A percentile compares a stretch with the other conserved stretches of the same genome.
Conservation (phyloP, 371 early-diverging fungal genomes). For the Mortierella sp. region DNA sequence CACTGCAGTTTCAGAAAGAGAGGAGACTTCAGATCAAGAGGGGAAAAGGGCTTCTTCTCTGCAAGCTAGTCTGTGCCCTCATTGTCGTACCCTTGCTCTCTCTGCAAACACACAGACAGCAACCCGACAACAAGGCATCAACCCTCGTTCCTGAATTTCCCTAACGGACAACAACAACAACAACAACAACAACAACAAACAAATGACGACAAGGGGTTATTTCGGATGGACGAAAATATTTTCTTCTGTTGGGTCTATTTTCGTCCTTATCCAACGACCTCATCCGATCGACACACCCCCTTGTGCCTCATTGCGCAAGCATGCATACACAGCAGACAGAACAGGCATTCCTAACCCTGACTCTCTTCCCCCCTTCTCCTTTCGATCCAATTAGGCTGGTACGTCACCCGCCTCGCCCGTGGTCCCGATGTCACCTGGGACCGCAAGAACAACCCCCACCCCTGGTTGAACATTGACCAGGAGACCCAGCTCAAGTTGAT, state of each 20-base stretch:
- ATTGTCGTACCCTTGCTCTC: not conserved
- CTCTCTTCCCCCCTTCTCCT: not conserved
- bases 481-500: constrained; percentile 77
- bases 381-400: constrained; percentile 57
- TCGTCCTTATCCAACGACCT: not conserved
- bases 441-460: constrained; percentile 75
- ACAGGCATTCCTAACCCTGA: not conserved
- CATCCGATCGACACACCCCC: not conserved
- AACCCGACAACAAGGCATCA: not conserved
- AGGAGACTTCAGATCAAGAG: not conserved
- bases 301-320: not conserved
- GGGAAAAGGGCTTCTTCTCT: not conserved
- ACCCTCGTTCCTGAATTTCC: constrained; percentile 1
- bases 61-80: not conserved
- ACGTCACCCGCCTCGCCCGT: constrained; percentile 71
- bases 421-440: constrained; percentile 80
- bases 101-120: not conserved
- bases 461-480: constrained; percentile 76
- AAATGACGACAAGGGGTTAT: not conserved
- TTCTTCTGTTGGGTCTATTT: not conserved
- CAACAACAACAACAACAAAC: not conserved
- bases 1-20: not conserved
- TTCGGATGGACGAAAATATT: constrained; percentile 6
- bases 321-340: not conserved
- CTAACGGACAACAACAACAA: not conserved